A percentile compares a stretch with the other conserved stretches of the same genome.
Conservation (phyloP, 75 land plant species). For the Selaginella tamariscina region DNA sequence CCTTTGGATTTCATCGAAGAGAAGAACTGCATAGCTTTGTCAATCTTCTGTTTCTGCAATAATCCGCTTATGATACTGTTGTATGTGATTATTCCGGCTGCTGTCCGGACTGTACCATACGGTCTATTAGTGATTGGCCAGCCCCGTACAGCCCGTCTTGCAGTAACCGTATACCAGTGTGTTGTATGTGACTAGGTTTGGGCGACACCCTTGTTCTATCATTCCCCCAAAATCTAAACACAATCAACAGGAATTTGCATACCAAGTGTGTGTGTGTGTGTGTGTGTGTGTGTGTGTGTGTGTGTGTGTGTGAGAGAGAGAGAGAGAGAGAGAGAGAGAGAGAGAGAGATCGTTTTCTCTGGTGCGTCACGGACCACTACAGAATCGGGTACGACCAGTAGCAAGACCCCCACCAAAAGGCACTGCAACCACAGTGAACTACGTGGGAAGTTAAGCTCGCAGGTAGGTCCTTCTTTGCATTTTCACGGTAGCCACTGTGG, state of each 20-base stretch:
- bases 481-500: too few species aligned
- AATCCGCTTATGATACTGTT: slow-evolving; percentile 13
- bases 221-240: slow-evolving; percentile 2
- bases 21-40: slow-evolving; percentile 13
- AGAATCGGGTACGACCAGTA: too few species aligned
- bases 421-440: too few species aligned
- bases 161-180: slow-evolving; percentile 14
- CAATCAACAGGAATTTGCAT: slow-evolving; percentile 7
- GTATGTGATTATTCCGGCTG: slow-evolving; percentile 12
- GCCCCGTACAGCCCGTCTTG: slow-evolving; percentile 17
- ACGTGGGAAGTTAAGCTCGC: too few species aligned
- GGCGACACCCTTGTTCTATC: slow-evolving; percentile 12
- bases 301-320: too few species aligned
- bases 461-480: too few species aligned
- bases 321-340: too few species aligned
- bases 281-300: too few species aligned
- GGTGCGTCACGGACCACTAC: too few species aligned
- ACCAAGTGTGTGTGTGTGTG: too few species aligned
- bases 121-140: slow-evolving; percentile 4
- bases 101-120: slow-evolving; percentile 6
- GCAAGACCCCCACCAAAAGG: too few species aligned
- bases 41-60: slow-evolving; percentile 12
- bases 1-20: slow-evolving; percentile 7
- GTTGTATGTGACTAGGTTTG: slow-evolving; percentile 16
- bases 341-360: too few species aligned